Evolutionary conservation across 371 early-diverging fungal species (phyloP), one percentile per base, ranked within the genome.

Genomic region (Mortierella sp.): DNA sequence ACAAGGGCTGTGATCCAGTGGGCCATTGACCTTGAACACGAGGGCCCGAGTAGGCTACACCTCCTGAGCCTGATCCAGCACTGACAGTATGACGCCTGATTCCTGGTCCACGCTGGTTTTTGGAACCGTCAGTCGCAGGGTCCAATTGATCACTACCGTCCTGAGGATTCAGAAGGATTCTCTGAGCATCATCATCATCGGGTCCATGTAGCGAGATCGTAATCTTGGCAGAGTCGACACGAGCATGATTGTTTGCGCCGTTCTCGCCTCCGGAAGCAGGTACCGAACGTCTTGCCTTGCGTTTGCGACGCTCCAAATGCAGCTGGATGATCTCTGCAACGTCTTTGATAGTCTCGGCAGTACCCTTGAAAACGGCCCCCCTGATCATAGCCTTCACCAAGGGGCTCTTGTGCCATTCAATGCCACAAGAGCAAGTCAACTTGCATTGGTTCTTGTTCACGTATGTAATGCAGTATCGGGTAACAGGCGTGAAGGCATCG

Each of bases 401-500:
- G 4, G 84, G 79, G 52, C 76, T 85, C 67, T 88, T 88, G 44
- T 85, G 60, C 68, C 82, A 88, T 31, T 84, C 81, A 40, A 88
- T 85, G 27, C 86, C 86, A 14, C 80, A 81, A 22, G 83, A 77
- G 56, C 83, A 85, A 1, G 68, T 73, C 16, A 88, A 65, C 47
- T 81, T 86, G 61, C 84, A 82, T 10, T 64, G 71, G 21, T 78
- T 71, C 31, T 78, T 73, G 53, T 53, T 64, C 13, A 85, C 76
- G 74, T 76, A 85, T 0, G 85, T 83, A 40, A 88, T 85, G 44
- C 88, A 88, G 55, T 86, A 88, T 37, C 82, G 80, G 8, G 85
- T 60, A 24, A 82, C 79, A 19, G 88, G 88, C 8, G 86, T 73
- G 62, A 88, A 88, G 3, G 86, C 85, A 60, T 88, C 88, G 19